Base-by-base conservation (phyloP, 202 grass and related monocot genomes). In the Bolboschoenoplectus hybrid region DNA sequence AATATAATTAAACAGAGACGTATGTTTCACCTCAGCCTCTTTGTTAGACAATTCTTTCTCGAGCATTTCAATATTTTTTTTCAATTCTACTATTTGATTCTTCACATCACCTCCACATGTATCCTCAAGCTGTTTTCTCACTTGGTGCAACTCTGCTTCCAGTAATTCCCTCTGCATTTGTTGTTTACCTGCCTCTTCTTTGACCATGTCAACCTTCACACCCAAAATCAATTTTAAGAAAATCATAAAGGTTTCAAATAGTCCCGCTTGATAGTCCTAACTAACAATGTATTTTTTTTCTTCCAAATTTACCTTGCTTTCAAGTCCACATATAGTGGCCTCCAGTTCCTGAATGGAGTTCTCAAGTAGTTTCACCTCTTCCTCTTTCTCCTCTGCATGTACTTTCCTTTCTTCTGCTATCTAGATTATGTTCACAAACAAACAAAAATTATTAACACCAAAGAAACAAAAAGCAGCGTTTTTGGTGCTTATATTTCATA, bases 341-440 rank as follows among this genome's bases (percentile, higher is more conserved):
- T 98, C 96, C 66, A 98, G 90, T 85, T 90, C 93, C 83, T 90
- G 87, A 65, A 98, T 91, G 41, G 96, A 98, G 34, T 73, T 90
- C 74, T 96, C 96, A 84, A 98, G 91, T 55, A 98, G 63, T 86
- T 94, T 98, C 47, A 94, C 89, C 85, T 96, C 93, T 81, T 95
- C 96, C 88, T 98, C 93, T 86, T 96, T 98, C 61, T 90, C 91
- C 92, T 90, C 89, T 83, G 92, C 93, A 90, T 92, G 87, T 71
- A 36, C 65, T 72, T 87, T 95, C 53, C 81, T 95, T 83, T 89
- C 90, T 85, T 96, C 87, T 41, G 91, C 93, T 86, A 92, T 91
- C 93, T 98, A 89, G 55, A 90, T 80, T 45, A 41, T 51, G 70
- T 57, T 67, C 87, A 82, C 46, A 78, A 71, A 63, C 38, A 53